phyloP scores from a whole-genome alignment of 2,329 filamentous ascomycete genomes.

The Hypoxylon sp. region DNA sequence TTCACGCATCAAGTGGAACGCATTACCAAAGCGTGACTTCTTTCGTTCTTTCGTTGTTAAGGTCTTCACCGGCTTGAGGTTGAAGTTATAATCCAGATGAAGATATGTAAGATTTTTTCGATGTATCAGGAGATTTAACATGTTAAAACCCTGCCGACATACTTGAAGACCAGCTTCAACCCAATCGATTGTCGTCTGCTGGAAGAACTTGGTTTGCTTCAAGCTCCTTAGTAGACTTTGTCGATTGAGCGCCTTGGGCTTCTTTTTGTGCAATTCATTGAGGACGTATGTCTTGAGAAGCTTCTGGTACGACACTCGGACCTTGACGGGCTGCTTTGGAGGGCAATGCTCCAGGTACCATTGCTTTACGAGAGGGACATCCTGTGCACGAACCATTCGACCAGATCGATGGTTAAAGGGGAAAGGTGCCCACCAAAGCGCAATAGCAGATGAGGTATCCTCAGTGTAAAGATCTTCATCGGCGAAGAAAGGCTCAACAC shows the following conservation, averaged over 20 bases:
- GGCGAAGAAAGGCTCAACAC: slow-evolving; percentile 85
- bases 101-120: slow-evolving; percentile 98
- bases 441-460: slow-evolving; percentile 89
- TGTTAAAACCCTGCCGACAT: slow-evolving; percentile 98
- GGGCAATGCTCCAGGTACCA: slow-evolving; percentile 98
- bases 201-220: slow-evolving; percentile 98
- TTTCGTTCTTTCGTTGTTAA: slow-evolving; percentile 98
- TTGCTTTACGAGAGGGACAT: slow-evolving; percentile 96
- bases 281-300: slow-evolving; percentile 94
- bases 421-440: slow-evolving; percentile 97
- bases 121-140: slow-evolving; percentile 97
- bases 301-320: slow-evolving; percentile 98
- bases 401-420: slow-evolving; percentile 95
- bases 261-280: slow-evolving; percentile 96
- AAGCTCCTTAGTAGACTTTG: slow-evolving; percentile 89
- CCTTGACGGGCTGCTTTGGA: slow-evolving; percentile 87
- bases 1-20: slow-evolving; percentile 98
- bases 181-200: slow-evolving; percentile 99
- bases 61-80: slow-evolving; percentile 98
- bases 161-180: slow-evolving; percentile 98
- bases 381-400: slow-evolving; percentile 94
- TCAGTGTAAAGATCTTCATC: slow-evolving; percentile 89
- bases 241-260: slow-evolving; percentile 93
- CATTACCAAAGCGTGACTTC: slow-evolving; percentile 98
- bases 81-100: slow-evolving; percentile 99